Base-by-base conservation (phyloP, 768 basidiomycete species). In the Collybiopsis confluens region DNA sequence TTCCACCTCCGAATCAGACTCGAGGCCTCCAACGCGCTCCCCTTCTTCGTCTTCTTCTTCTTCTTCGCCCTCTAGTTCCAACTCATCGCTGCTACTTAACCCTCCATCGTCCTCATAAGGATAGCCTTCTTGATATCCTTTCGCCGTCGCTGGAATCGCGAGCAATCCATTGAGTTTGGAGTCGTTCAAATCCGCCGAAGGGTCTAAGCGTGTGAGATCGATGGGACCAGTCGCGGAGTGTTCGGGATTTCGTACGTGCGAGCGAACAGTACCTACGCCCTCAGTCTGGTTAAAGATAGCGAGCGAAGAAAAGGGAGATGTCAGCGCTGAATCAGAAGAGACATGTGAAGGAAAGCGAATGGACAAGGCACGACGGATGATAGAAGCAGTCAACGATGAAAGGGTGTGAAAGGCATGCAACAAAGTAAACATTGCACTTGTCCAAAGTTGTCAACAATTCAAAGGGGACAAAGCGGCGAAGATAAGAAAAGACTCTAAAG, bases 251-350 rank as follows among this genome's bases (percentile, higher is more conserved):
- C 33, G 35, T 8, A 21, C 47, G 15, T 48, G 71, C 2, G 85
- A 86, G 26, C 88, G 86, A 23, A 90, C 71, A 2, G 92, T 94
- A 48, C 92, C 92, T 26, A 93, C 83, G 23, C 92, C 89, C 68
- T 90, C 85, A 9, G 90, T 92, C 91, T 94, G 61, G 23, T 43
- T 27, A 33, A 26, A 43, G 20, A n/a, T 18, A 36, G 30, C 10
- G 52, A 20, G 28, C 11, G 21, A 9, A n/a, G 41, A 24, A 46
- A 23, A 4, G 16, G 26, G 24, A 23, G 24, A 46, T 33, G 30
- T 6, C 5, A 13, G 30, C 30, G 30, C 30, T 33, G 30, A 6
- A 6, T 33, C 6, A 33, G 13, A 33, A 33, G 30, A 13, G 30
- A 33, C 13, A 33, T 33, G 13, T 5, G 30, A 33, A 33, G 30